Evolutionary conservation across 2,329 filamentous ascomycete species (phyloP).

Genomic region (Elsinoe ampelina): DNA sequence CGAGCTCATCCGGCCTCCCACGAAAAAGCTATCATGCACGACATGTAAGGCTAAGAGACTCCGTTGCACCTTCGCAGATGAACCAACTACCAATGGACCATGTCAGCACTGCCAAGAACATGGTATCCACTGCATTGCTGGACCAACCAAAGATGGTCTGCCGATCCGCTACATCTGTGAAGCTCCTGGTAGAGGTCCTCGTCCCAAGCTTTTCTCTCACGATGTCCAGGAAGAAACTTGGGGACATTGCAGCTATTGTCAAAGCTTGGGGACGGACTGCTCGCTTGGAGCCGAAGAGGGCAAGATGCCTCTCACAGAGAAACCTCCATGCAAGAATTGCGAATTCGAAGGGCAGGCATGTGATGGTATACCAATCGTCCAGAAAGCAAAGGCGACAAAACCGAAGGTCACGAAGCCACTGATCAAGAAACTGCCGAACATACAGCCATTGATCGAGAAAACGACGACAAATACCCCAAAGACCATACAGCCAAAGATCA

Average conservation of each 20-base stretch:
- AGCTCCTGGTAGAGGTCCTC: conserved; percentile 15
- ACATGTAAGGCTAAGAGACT: conserved; percentile 24
- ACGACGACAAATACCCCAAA: too few species aligned
- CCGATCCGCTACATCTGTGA: conserved; percentile 13
- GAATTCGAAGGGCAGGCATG: background rate
- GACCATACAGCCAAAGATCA: background rate
- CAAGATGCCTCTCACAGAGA: background rate
- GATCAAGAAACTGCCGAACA: background rate
- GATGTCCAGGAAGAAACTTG: background rate
- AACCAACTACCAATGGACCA: conserved; percentile 22
- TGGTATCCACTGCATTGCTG: conserved; percentile 29
- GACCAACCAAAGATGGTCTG: conserved; percentile 24
- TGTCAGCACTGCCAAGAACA: conserved; percentile 27
- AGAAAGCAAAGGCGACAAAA: background rate
- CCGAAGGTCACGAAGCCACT: background rate
- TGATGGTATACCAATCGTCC: background rate
- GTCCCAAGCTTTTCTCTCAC: background rate
- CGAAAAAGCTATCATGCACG: conserved; percentile 28
- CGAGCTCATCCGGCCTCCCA: conserved; percentile 27
- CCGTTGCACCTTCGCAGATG: conserved; percentile 28
- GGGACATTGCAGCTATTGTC: background rate
- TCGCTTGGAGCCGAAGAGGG: background rate
- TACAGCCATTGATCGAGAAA: background rate
- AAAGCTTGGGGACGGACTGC: background rate
- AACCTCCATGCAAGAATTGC: background rate